Base-by-base conservation (phyloP, 2,329 filamentous ascomycete species). In the Hymenoscyphus albidus region DNA sequence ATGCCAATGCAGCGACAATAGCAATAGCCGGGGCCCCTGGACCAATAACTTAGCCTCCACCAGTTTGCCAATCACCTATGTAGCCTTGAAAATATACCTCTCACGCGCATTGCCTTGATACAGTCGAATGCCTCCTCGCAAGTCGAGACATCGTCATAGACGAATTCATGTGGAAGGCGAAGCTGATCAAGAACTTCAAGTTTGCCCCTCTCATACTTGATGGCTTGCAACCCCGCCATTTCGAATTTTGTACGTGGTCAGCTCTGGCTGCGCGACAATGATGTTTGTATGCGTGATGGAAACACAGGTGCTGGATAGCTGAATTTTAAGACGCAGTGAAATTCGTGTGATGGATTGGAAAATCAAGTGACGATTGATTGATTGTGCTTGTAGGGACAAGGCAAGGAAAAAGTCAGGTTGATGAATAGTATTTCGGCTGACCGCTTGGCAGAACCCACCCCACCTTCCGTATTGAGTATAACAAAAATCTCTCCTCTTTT, bases 1-100 rank as follows among this genome's bases (percentile, higher is more conserved):
- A 85, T 1, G 91, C 89, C 40, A 99, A 84, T 22, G 91, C 91
- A 27, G 95, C 95, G n/a, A 99, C 95, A 69, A 99, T 98, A 56
- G 95, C 95, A 76, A 99, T 99, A 57, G 95, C 95, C 0, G 95
- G 95, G 5, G 95, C 95, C 51, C 92, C 90, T 81, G 64, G 48
- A 63, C 56, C 66, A 48, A 56, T 38, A 63, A 57, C 65, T 72
- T 69, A 72, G 68, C 64, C 56, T 40, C 56, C 14, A 27, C 54
- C 59, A 58, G 22, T 22, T 58, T 42, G 38, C 39, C 61, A 59
- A 35, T 6, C 38, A 27, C 22, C 44, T 7, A 48, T 44, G 59
- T 51, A 22, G 35, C 22, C 38, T 27, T 13, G 48, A 10, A 18
- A 65, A 62, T 51, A 60, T 71, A 80, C 80, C 92, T 72, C 91